Base-by-base conservation (phyloP, 208 protist genomes). In the Borovskyia barvae region DNA sequence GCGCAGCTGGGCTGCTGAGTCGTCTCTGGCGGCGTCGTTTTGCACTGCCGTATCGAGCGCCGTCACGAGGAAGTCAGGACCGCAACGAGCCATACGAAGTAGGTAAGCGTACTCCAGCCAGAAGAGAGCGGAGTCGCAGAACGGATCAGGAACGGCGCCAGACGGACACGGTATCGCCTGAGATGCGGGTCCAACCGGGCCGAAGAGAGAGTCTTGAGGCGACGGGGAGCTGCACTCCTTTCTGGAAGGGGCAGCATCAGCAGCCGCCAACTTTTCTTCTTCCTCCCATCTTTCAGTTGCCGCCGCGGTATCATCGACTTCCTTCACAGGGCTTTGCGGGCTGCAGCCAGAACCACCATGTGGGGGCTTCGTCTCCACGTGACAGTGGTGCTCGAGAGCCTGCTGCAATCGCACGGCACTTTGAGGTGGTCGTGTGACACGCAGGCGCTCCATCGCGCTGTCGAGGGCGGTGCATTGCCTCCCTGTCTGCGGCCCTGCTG, bases 71-170 rank as follows among this genome's bases (percentile, higher is more conserved):
- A 81, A 26, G 9, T 20, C 14, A 0, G 68, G 69, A 36, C 75
- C 69, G n/a, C 42, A 35, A 6, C 7, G 2, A 0, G 68, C 69
- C 2, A 59, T 15, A 24, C 25, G 53, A 19, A 59, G 24, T 3
- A 72, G 50, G 22, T 54, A 32, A 7, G 47, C 53, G 33, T 47
- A 73, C 41, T 60, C 57, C 9, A 54, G 22, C 71, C 71, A 72
- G 39, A 70, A 76, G 2, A 58, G 19, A 17, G 46, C 40, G 28
- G 48, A 36, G 12, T 30, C 17, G 20, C 12, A 35, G 25, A 52
- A 17, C 26, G 63, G 53, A 19, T 70, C 54, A 26, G 24, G n/a
- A 14, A 20, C 25, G 14, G 36, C 24, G 14, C 20, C 28, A 6
- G 22, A 15, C 17, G 33, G 22, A 3, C 8, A 12, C n/a, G 33